phyloP scores from a whole-genome alignment of 1,284 basidiomycete genomes.

The Sporisorium exsertum region DNA sequence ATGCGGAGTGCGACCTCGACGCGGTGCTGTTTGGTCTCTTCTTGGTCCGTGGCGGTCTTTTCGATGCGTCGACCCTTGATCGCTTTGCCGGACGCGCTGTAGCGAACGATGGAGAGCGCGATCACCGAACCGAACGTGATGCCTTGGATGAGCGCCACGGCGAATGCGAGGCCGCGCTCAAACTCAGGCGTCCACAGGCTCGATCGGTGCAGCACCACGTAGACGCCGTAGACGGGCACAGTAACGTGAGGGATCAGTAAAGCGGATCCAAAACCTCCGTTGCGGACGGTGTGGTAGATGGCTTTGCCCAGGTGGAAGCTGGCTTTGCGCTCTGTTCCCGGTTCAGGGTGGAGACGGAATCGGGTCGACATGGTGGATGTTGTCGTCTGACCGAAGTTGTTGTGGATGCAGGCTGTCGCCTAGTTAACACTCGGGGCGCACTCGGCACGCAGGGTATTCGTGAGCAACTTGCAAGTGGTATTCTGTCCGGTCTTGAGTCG shows the following conservation, averaged over 20 bases:
- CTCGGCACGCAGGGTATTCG: neutral
- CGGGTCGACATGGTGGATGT: constrained; percentile 25
- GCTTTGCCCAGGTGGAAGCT: constrained; percentile 23
- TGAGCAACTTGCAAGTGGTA: neutral
- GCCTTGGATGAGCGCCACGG: constrained; percentile 37
- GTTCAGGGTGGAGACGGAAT: constrained; percentile 48
- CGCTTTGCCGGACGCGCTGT: constrained; percentile 35
- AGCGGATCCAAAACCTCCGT: constrained; percentile 19
- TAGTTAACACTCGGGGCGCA: too few relatives aligned
- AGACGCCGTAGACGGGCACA: constrained; percentile 44
- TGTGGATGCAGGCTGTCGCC: too few relatives aligned
- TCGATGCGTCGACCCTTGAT: constrained; percentile 50
- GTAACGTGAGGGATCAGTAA: constrained; percentile 31
- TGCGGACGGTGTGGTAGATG: constrained; percentile 33
- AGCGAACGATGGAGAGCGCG: constrained; percentile 38
- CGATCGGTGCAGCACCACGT: constrained; percentile 25
- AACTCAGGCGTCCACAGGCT: constrained; percentile 27
- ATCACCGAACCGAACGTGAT: constrained; percentile 29
- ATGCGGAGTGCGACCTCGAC: constrained; percentile 37
- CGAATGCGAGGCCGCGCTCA: constrained; percentile 19
- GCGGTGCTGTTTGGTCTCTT: constrained; percentile 32
- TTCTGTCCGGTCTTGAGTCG: neutral
- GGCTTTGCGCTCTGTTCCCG: constrained; percentile 19
- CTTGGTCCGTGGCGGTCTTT: constrained; percentile 32
- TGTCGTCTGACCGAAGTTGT: neutral